phyloP scores from a whole-genome alignment of 495 filamentous ascomycete species.

The Penicillium alfredii region DNA sequence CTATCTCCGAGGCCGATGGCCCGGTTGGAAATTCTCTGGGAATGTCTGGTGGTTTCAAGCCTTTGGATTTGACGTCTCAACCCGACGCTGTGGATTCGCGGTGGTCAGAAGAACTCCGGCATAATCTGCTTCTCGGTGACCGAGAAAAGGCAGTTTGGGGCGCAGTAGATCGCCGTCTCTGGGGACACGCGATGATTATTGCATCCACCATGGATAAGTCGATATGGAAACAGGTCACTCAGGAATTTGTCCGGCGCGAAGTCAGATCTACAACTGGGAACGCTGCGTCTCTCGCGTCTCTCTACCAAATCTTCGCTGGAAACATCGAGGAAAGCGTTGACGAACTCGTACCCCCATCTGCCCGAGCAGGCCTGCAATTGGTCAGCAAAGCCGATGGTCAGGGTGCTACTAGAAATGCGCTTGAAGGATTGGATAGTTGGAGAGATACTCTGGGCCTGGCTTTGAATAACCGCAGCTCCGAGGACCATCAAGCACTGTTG shows the following conservation, averaged over 20 bases:
- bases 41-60: slow-evolving; percentile 25
- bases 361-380: slow-evolving; percentile 86
- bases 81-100: slow-evolving; percentile 61
- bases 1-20: slow-evolving; percentile 30
- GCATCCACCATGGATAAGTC: slow-evolving; percentile 64
- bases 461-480: slow-evolving; percentile 75
- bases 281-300: slow-evolving; percentile 76
- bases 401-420: slow-evolving; percentile 61
- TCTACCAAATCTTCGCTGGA: slow-evolving; percentile 90
- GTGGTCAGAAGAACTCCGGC: slow-evolving; percentile 63
- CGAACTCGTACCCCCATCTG: slow-evolving; percentile 91
- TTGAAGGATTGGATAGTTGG: slow-evolving; percentile 89
- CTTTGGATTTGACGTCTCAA: slow-evolving; percentile 25
- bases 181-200: slow-evolving; percentile 94
- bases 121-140: slow-evolving; percentile 68
- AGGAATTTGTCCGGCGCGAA: slow-evolving; percentile 90
- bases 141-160: slow-evolving; percentile 89
- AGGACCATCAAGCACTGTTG: slow-evolving; percentile 69
- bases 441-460: slow-evolving; percentile 81
- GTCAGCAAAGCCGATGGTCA: slow-evolving; percentile 60
- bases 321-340: slow-evolving; percentile 93
- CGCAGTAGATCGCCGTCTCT: slow-evolving; percentile 87
- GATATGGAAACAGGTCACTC: slow-evolving; percentile 86
- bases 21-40: slow-evolving; percentile 15
- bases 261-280: slow-evolving; percentile 71